Percentiles rank a stretch among this genome's conserved stretches.
Evolutionary conservation across 140 eudicot species (phyloP).

Genomic region (Oenanthe javanica): DNA sequence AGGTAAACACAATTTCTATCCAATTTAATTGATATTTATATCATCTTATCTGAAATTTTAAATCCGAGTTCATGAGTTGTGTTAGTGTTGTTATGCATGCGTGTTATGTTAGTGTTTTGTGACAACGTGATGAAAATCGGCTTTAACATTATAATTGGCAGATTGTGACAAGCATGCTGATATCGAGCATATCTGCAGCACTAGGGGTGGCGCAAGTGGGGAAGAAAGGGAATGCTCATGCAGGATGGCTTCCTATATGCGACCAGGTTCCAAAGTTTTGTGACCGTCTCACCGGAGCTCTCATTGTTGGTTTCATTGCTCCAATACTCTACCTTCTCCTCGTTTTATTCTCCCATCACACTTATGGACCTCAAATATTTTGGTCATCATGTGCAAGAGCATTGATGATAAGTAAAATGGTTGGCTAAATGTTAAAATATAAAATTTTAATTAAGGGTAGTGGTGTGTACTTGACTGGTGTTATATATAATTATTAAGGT

Average conservation of each 20-base stretch:
- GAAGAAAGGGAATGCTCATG: conserved; percentile 70
- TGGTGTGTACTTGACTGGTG: too few species aligned
- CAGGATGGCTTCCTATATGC: conserved; percentile 96
- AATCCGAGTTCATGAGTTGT: not conserved
- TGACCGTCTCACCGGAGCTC: conserved; percentile 44
- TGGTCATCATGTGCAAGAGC: not conserved
- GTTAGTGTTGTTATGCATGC: too few species aligned
- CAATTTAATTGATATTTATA: too few species aligned
- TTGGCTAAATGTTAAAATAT: too few species aligned
- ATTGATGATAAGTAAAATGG: too few species aligned
- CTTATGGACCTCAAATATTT: not conserved
- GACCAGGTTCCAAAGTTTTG: conserved; percentile 88
- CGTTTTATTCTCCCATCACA: conserved; percentile 52
- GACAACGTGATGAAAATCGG: not conserved
- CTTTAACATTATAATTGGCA: conserved; percentile 1
- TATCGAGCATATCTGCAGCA: conserved; percentile 72
- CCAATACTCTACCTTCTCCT: conserved; percentile 47
- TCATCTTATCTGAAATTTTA: too few species aligned
- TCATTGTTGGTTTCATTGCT: conserved; percentile 60
- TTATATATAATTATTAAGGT: too few species aligned
- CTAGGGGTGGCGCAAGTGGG: conserved; percentile 79
- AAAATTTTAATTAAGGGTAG: too few species aligned
- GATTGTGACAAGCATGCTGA: conserved; percentile 49
- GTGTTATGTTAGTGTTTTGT: too few species aligned
- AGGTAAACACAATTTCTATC: too few species aligned